A percentile compares a stretch with the other conserved stretches of the same genome.
phyloP scores from a whole-genome alignment of 345 rosid genomes.

The Cochlearia excelsa region DNA sequence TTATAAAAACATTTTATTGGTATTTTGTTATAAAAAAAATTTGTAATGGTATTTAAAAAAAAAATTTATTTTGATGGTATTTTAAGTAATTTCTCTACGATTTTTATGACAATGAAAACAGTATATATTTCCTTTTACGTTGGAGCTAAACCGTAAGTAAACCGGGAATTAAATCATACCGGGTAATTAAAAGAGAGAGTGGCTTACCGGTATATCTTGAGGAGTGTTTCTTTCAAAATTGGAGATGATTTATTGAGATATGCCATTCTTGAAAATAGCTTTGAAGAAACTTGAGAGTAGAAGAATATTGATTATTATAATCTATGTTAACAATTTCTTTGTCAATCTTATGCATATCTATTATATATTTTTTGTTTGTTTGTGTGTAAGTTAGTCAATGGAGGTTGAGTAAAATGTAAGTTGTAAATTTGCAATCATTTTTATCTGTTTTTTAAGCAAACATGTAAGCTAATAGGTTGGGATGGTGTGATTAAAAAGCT shows the following conservation, averaged over 20 bases:
- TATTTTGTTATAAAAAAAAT: too few relatives aligned
- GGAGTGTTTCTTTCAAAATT: constrained; percentile 33
- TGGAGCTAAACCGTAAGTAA: constrained; percentile 1
- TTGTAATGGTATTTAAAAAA: too few relatives aligned
- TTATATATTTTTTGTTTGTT: constrained; percentile 10
- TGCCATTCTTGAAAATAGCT: constrained; percentile 27
- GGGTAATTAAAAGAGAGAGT: neutral
- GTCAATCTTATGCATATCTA: neutral
- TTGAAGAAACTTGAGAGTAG: constrained; percentile 12
- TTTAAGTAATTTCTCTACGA: too few relatives aligned
- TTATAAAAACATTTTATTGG: too few relatives aligned
- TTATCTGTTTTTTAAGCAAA: constrained; percentile 26
- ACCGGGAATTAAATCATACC: neutral
- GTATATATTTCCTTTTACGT: neutral
- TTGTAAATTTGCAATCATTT: constrained; percentile 22
- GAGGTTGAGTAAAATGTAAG: constrained; percentile 34
- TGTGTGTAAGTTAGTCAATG: constrained; percentile 10
- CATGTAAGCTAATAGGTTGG: neutral
- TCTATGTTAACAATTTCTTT: neutral
- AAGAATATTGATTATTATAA: neutral
- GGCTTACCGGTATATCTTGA: constrained; percentile 35
- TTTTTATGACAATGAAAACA: constrained; percentile 16
- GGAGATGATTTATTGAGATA: constrained; percentile 37
- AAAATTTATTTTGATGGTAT: too few relatives aligned
- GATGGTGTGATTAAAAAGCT: too few relatives aligned